Conservation (phyloP, 78 protist species). For the Mantamonas sphyraenae region DNA sequence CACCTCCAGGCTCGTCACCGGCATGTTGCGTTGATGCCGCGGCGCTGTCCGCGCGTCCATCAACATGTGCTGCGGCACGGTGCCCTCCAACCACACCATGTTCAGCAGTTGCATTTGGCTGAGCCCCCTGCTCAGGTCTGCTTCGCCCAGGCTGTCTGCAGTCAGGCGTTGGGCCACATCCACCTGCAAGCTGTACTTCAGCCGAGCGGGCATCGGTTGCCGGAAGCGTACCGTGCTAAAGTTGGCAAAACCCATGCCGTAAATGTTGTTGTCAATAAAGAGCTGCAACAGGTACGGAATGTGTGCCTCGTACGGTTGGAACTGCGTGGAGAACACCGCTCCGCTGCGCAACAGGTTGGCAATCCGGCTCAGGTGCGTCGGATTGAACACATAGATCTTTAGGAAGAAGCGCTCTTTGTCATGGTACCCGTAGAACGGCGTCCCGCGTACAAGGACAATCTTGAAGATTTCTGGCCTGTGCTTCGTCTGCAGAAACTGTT, state of each 20-base stretch:
- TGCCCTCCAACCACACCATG: no score
- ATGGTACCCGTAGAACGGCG: conserved; percentile 78
- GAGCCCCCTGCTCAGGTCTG: no score
- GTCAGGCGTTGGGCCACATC: not conserved
- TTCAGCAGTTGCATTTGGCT: no score
- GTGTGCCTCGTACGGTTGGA: conserved; percentile 65
- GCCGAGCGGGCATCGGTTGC: not conserved
- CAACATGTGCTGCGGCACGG: no score
- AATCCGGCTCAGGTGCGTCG: conserved; percentile 15
- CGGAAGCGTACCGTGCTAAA: not conserved
- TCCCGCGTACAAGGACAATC: conserved; percentile 33
- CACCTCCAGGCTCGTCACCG: no score
- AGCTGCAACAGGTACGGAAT: conserved; percentile 67
- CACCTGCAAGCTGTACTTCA: not conserved
- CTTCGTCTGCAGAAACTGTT: no score
- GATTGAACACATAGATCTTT: conserved; percentile 45
- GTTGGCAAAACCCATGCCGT: conserved; percentile 46
- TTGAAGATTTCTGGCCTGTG: conserved; percentile 33
- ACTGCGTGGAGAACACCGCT: not conserved
- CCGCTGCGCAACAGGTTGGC: conserved; percentile 51
- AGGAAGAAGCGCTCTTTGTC: conserved; percentile 42
- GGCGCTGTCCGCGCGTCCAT: no score
- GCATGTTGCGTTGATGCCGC: not conserved
- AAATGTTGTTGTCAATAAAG: conserved; percentile 63
- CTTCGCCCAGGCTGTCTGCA: no score